phyloP scores from a whole-genome alignment of 495 filamentous ascomycete genomes.

The Penicillium alfredii region DNA sequence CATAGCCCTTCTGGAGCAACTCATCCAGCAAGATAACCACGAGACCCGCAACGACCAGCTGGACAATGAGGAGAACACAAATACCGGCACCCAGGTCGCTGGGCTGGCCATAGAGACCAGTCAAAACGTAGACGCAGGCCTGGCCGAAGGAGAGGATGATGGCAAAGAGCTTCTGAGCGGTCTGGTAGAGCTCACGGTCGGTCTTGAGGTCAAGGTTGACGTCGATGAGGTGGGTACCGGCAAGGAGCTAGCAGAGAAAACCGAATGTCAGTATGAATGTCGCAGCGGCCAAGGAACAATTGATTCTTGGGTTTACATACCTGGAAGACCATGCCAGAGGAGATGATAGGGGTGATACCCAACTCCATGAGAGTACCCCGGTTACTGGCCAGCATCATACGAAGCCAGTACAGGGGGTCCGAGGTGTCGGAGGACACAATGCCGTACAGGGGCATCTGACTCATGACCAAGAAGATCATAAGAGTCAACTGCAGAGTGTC shows the following conservation, averaged over 20 bases:
- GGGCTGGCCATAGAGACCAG: slow-evolving; percentile 94
- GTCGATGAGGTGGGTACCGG: slow-evolving; percentile 98
- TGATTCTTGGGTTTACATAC: slow-evolving; percentile 27
- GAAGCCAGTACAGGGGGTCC: slow-evolving; percentile 98
- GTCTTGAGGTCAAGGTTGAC: slow-evolving; percentile 99
- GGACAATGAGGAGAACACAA: slow-evolving; percentile 93
- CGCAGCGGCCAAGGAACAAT: background rate
- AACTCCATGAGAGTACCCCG: slow-evolving; percentile 98
- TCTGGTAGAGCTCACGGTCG: slow-evolving; percentile 99
- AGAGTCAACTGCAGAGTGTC: slow-evolving; percentile 63
- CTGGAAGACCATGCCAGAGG: slow-evolving; percentile 99
- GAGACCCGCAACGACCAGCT: slow-evolving; percentile 92
- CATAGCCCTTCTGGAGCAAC: slow-evolving; percentile 98
- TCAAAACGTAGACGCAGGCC: slow-evolving; percentile 93
- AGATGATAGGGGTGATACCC: slow-evolving; percentile 98
- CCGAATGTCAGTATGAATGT: slow-evolving; percentile 15
- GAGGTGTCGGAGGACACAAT: slow-evolving; percentile 95
- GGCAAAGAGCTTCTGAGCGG: slow-evolving; percentile 98
- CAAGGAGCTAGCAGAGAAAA: slow-evolving; percentile 58
- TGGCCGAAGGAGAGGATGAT: slow-evolving; percentile 97
- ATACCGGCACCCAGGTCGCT: slow-evolving; percentile 95
- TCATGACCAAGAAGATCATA: slow-evolving; percentile 99
- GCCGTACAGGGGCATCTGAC: slow-evolving; percentile 96
- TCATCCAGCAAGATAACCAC: slow-evolving; percentile 99
- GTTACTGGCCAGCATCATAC: slow-evolving; percentile 99